Base-by-base conservation (phyloP, 202 grass and related monocot genomes). In the Carex arenaria region DNA sequence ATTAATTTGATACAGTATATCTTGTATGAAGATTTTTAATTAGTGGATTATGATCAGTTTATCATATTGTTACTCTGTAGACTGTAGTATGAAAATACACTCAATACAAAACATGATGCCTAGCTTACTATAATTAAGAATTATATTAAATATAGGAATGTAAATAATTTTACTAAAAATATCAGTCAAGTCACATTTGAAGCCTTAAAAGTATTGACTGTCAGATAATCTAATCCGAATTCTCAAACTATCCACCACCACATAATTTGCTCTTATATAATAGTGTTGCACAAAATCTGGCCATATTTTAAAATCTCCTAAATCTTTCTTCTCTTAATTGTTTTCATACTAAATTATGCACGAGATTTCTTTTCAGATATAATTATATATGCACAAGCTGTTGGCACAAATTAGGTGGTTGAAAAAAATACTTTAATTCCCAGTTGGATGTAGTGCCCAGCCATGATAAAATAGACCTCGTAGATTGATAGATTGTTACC, bases 381-480 rank as follows among this genome's bases (percentile, higher is more conserved):
- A 57, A 59, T 32, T 76, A 34, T 3, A 3, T 34, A 80, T 28
- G 59, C 36, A 45, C 79, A 82, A 65, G 79, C 62, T 82, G 79
- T 40, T 34, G 19, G 9, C 30, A 47, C 3, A 68, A 55, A 82
- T 10, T 68, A 67, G 40, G 2, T 64, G 72, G 72, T 76, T 76
- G 51, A 10, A 56, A 76, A 76, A 57, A 76, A 14, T 76, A 56
- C n/a, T 49, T 54, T 22, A 55, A 26, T 55, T 23, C 14, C 53
- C n/a, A 45, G 78, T 80, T 80, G 59, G 59, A 80, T 82, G 60
- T 67, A 82, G 62, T 82, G 80, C 59, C 42, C 45, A 32, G 19
- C 80, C 80, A 82, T 82, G 62, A 82, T 69, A 64, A 62, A 81
- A 43, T 82, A 57, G 71, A 82, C 23, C 62, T 7, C 42, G 36